Evolutionary conservation across 1,284 basidiomycete species (phyloP), one percentile per base, ranked within the genome.

Genomic region (Malassezia sympodialis): DNA sequence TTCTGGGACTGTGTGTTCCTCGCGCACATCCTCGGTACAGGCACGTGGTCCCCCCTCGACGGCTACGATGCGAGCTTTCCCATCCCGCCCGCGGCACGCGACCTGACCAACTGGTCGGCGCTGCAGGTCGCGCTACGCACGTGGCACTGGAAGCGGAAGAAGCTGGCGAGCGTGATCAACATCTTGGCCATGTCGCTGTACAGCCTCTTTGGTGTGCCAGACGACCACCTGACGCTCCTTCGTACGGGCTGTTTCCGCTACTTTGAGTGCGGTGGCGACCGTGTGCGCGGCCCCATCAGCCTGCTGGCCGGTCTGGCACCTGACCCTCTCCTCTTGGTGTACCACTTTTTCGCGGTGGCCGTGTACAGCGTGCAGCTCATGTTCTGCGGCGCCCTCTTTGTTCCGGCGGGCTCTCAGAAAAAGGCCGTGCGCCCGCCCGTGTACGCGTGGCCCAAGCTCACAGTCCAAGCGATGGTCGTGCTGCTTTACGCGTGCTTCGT

Each of bases 231-330:
- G 8, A 82, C 80, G n/a, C 84, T 93, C 0, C 82, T 99, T 12
- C 81, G 88, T 58, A 84, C 83, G 32, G 93, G 93, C 0, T 98
- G 94, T 77, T 96, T 98, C 82, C 88, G 88, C 72, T 99, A 98
- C 78, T 96, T 99, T 71, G 88, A 96, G 74, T 80, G 82, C 7
- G 93, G 93, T 21, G 94, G 93, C 0, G 83, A 89, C 67, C 89
- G 89, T 68, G 76, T 96, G 50, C 80, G 82, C 28, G 93, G 87
- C 1, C 94, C 94, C 1, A 90, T 96, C 12, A 57, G 61, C 28
- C 40, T 66, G 27, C 45, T 67, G n/a, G 67, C 59, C 3, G 63
- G 78, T 10, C 67, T 93, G 51, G 80, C 82, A 2, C 86, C 88
- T 1, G 84, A 84, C 19, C 88, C 89, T 0, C 62, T 82, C 24